A percentile compares a stretch with the other conserved stretches of the same genome.
Conservation (phyloP, 2,329 filamentous ascomycete genomes). For the Penicillium sp. region DNA sequence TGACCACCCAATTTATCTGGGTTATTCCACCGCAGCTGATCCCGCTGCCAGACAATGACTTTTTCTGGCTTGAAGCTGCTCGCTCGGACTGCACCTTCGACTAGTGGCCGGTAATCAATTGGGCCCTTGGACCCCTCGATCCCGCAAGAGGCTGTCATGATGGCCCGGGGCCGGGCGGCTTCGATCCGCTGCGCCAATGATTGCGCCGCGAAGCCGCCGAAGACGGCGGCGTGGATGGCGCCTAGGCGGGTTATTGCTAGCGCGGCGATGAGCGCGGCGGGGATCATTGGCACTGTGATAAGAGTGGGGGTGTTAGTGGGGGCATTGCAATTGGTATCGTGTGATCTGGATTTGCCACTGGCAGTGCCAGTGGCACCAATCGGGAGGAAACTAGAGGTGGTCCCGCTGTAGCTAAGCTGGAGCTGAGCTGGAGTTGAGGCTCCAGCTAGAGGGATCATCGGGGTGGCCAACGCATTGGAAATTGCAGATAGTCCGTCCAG, state of each 20-base stretch:
- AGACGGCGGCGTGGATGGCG: constrained; percentile 88
- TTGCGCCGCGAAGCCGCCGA: constrained; percentile 83
- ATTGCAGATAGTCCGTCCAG: not conserved
- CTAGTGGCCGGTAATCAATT: constrained; percentile 74
- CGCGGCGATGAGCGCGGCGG: constrained; percentile 82
- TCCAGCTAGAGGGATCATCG: not conserved
- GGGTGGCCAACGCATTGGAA: no score
- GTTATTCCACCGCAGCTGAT: constrained; percentile 73
- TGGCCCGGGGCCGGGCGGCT: constrained; percentile 71
- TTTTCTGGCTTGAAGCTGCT: constrained; percentile 72
- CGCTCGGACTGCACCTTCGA: constrained; percentile 71
- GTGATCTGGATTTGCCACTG: constrained; percentile 5
- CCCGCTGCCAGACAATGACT: constrained; percentile 81
- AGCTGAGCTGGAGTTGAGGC: not conserved
- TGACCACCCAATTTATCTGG: constrained; percentile 70
- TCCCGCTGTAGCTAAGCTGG: not conserved
- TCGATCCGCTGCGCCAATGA: constrained; percentile 89
- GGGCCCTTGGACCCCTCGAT: constrained; percentile 85
- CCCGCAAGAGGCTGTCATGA: constrained; percentile 89
- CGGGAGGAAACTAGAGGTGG: not conserved
- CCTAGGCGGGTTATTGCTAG: constrained; percentile 80
- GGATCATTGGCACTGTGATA: constrained; percentile 85
- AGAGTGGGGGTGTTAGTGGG: constrained; percentile 5
- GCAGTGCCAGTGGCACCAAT: not conserved
- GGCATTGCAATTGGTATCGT: not conserved